Conservation (phyloP, 179 eudicot species). For the Carnegiea gigantea region DNA sequence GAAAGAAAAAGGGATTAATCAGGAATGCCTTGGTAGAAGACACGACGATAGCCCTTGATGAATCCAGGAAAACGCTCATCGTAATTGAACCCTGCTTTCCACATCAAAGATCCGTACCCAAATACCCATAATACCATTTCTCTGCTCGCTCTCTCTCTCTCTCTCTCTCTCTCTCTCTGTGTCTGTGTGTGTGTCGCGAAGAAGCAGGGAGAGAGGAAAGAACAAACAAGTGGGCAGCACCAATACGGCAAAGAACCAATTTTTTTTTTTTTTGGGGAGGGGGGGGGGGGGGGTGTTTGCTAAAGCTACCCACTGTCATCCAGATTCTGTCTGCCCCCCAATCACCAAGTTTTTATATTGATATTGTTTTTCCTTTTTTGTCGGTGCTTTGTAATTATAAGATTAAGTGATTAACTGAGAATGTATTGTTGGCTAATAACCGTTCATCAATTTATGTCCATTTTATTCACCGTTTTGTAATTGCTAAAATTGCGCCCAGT, state of each 20-base stretch:
- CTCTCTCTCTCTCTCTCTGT: background rate
- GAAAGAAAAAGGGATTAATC: background rate
- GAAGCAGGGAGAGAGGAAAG: background rate
- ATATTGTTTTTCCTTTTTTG: background rate
- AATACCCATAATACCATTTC: conserved; percentile 90
- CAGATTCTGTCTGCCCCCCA: background rate
- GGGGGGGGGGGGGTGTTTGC: background rate
- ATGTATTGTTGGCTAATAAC: too few relatives aligned
- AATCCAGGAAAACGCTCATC: conserved; percentile 81
- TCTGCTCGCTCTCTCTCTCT: background rate
- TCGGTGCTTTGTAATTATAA: background rate
- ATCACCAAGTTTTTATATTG: background rate
- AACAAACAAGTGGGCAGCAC: background rate
- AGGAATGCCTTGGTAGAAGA: conserved; percentile 73
- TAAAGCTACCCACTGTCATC: background rate
- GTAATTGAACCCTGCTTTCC: conserved; percentile 87
- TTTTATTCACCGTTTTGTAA: too few relatives aligned
- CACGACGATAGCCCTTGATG: conserved; percentile 84
- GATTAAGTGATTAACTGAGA: too few relatives aligned
- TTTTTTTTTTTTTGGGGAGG: too few relatives aligned
- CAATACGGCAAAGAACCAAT: conserved; percentile 7
- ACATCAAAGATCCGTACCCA: conserved; percentile 89
- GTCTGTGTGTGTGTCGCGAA: too few relatives aligned
- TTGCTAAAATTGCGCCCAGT: too few relatives aligned
- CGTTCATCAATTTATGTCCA: too few relatives aligned